phyloP scores from a whole-genome alignment of 352 stramenopile genomes.

The Pythium dissimile region DNA sequence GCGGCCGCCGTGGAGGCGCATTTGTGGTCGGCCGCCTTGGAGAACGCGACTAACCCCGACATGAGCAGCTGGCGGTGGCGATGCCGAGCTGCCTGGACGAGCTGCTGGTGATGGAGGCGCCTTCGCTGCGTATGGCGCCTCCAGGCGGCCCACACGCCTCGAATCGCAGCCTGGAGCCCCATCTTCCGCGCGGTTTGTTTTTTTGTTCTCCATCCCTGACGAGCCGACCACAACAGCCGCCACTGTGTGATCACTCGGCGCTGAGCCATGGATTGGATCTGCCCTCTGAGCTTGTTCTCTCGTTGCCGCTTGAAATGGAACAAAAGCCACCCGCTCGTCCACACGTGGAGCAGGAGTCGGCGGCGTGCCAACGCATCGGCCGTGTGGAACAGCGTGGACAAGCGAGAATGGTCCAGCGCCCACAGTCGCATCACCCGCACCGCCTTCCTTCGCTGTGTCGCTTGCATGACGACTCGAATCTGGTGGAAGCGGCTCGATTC shows the following conservation, averaged over 20 bases:
- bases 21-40: slow-evolving; percentile 1
- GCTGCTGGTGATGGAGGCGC: slow-evolving; percentile 2
- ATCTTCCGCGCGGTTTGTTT: slow-evolving; percentile 1
- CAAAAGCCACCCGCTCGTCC: slow-evolving; percentile 4
- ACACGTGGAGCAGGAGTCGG: slow-evolving; percentile 9
- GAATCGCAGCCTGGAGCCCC: not conserved
- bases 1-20: not conserved
- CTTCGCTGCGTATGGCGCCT: not conserved
- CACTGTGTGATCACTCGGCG: not conserved
- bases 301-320: slow-evolving; percentile 7
- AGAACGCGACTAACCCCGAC: not conserved
- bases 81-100: not conserved
- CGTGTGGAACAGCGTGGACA: not conserved
- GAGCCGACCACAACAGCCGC: slow-evolving; percentile 1
- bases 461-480: not conserved
- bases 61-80: not conserved
- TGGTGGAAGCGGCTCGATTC: slow-evolving; percentile 3
- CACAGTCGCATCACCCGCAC: slow-evolving; percentile 10
- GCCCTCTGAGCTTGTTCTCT: not conserved
- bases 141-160: slow-evolving; percentile 7
- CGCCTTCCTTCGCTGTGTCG: not conserved
- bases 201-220: slow-evolving; percentile 7
- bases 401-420: not conserved
- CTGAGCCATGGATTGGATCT: not conserved
- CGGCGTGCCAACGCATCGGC: slow-evolving; percentile 11